Evolutionary conservation across 176 grass and related monocot species (phyloP).

Genomic region (Aegilops speltoides): DNA sequence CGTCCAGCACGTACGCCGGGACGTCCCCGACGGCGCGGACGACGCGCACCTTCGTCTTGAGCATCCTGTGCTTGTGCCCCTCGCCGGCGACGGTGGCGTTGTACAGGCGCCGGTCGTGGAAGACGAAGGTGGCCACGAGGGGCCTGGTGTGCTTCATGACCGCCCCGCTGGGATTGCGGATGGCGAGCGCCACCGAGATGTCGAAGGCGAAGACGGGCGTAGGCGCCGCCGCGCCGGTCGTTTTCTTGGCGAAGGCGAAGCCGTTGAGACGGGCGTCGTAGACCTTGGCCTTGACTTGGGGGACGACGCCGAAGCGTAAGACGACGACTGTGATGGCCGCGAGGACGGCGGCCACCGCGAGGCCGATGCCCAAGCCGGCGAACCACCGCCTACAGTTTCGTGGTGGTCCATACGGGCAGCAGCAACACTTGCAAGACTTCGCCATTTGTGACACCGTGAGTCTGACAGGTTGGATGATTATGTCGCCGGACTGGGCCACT

Average conservation of each 20-base stretch:
- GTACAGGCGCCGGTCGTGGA: slow-evolving; percentile 12
- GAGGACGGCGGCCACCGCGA: neutral
- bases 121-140: slow-evolving; percentile 18
- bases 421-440: neutral
- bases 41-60: neutral
- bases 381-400: neutral
- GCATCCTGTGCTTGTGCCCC: neutral
- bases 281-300: neutral
- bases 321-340: neutral
- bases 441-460: neutral
- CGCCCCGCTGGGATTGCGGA: slow-evolving; percentile 8
- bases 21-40: neutral
- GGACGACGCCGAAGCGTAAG: neutral
- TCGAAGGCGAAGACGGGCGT: slow-evolving; percentile 11
- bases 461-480: neutral
- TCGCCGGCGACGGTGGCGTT: neutral
- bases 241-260: slow-evolving; percentile 6
- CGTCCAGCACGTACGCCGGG: neutral
- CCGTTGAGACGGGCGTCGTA: slow-evolving; percentile 11
- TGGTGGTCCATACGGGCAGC: neutral
- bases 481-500: neutral
- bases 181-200: slow-evolving; percentile 5
- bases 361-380: neutral
- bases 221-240: neutral
- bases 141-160: neutral